These are phyloP conservation scores for Candida sojae DNA, from an alignment of 1,139 yeast species.

Conservation along the genomic window DNA sequence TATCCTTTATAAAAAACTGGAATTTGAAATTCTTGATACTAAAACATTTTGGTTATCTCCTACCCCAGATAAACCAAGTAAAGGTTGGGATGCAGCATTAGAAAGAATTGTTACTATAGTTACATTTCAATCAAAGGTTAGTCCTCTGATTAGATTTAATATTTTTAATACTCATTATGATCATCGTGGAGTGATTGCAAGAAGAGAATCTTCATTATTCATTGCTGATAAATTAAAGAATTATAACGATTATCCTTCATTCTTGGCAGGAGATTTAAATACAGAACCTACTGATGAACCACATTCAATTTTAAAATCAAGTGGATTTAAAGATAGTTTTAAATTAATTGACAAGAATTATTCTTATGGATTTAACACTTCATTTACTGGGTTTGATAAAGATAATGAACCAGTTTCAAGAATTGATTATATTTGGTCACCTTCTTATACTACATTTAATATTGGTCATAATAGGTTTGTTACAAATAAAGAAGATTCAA, in stretches of 20 bases:
- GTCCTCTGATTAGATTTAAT: conserved; percentile 32
- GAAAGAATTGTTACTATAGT: conserved; percentile 47
- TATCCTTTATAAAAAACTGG: conserved; percentile 29
- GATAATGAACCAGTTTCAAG: conserved; percentile 26
- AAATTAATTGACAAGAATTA: conserved; percentile 18
- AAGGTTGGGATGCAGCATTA: conserved; percentile 45
- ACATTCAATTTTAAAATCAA: conserved; percentile 37
- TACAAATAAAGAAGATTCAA: not conserved
- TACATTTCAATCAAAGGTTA: conserved; percentile 22
- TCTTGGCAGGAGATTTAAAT: conserved; percentile 55
- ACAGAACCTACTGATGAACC: conserved; percentile 55
- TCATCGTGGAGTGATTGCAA: conserved; percentile 50
- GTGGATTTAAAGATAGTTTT: conserved; percentile 38
- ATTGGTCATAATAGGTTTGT: not conserved
- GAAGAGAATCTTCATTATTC: conserved; percentile 48
- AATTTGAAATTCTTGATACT: conserved; percentile 33
- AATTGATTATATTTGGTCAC: conserved; percentile 53
- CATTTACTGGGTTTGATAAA: conserved; percentile 50
- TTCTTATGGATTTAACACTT: conserved; percentile 41
- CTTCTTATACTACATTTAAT: conserved; percentile 18
- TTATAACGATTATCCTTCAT: conserved; percentile 41
- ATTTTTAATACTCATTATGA: conserved; percentile 63
- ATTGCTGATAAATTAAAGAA: conserved; percentile 43
- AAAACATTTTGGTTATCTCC: conserved; percentile 48
- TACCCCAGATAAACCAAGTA: conserved; percentile 42